Evolutionary conservation across 2,329 filamentous ascomycete species (phyloP).

Genomic region (Fusarium sp.): DNA sequence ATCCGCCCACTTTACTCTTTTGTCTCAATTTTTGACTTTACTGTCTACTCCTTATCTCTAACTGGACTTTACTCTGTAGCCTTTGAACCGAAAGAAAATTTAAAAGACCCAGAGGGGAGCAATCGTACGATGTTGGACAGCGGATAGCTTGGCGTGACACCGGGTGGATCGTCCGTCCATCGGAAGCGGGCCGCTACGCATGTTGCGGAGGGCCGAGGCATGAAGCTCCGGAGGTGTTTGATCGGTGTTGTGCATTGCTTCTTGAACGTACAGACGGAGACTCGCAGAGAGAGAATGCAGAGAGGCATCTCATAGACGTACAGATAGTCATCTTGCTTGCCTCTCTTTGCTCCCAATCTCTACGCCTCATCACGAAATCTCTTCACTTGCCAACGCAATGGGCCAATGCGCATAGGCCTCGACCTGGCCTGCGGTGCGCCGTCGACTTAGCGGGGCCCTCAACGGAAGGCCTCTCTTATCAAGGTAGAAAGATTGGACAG

Average conservation of each 20-base stretch:
- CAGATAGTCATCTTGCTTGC: background rate
- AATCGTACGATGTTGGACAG: constrained; percentile 42
- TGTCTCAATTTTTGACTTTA: background rate
- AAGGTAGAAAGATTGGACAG: background rate
- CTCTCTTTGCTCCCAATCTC: background rate
- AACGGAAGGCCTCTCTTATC: background rate
- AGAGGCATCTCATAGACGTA: background rate
- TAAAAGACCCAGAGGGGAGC: background rate
- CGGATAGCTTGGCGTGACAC: constrained; percentile 32
- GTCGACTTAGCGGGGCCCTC: background rate
- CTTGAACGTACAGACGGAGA: background rate
- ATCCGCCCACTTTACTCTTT: background rate
- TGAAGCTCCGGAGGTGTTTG: constrained; percentile 13
- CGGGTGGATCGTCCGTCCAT: constrained; percentile 41
- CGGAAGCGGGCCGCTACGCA: constrained; percentile 42
- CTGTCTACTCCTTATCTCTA: background rate
- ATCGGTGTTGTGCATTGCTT: constrained; percentile 5
- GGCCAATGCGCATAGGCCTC: background rate
- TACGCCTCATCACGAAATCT: background rate
- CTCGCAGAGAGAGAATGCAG: background rate
- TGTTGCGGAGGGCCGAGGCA: constrained; percentile 13
- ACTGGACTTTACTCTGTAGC: background rate
- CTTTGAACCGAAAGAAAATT: background rate
- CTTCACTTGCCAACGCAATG: background rate
- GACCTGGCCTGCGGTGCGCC: background rate